Evolutionary conservation across 2,329 filamentous ascomycete genomes (phyloP).

Genomic region (Hymenoscyphus repandus): DNA sequence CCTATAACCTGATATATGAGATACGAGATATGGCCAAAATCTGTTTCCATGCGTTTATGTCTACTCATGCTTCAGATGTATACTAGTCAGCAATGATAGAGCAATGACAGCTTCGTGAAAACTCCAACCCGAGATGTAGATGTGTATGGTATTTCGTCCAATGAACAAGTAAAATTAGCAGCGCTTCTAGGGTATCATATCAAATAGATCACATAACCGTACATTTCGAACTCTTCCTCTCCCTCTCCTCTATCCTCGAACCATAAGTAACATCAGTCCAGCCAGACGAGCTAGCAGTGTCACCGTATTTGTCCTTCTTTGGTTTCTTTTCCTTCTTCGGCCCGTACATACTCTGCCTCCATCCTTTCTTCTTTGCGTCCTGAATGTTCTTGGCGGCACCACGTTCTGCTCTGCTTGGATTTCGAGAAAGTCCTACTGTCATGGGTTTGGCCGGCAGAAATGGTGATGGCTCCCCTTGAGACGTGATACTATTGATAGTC

Average conservation of each 20-base stretch:
- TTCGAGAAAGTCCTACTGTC: slow-evolving; percentile 19
- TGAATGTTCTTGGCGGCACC: slow-evolving; percentile 59
- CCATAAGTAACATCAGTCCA: slow-evolving; percentile 46
- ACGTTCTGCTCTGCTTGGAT: slow-evolving; percentile 50
- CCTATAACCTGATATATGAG: no score
- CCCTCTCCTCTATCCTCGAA: slow-evolving; percentile 16
- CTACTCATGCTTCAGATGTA: no score
- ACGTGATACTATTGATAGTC: slow-evolving; percentile 43
- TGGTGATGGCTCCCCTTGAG: slow-evolving; percentile 22
- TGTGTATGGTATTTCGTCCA: no score
- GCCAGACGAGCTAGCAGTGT: slow-evolving; percentile 40
- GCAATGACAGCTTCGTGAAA: no score
- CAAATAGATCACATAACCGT: slow-evolving; percentile 43
- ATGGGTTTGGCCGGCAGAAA: slow-evolving; percentile 17
- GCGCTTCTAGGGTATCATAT: background rate
- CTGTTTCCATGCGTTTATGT: no score
- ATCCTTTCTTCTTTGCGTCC: slow-evolving; percentile 54
- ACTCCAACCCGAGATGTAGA: no score
- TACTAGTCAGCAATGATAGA: no score
- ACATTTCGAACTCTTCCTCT: slow-evolving; percentile 41
- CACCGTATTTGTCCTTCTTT: slow-evolving; percentile 38
- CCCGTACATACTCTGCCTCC: slow-evolving; percentile 34
- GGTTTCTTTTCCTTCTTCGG: slow-evolving; percentile 32
- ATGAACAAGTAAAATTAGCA: background rate
- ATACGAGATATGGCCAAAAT: no score